Conservation (phyloP, 768 basidiomycete species). For the Boletus sp. region DNA sequence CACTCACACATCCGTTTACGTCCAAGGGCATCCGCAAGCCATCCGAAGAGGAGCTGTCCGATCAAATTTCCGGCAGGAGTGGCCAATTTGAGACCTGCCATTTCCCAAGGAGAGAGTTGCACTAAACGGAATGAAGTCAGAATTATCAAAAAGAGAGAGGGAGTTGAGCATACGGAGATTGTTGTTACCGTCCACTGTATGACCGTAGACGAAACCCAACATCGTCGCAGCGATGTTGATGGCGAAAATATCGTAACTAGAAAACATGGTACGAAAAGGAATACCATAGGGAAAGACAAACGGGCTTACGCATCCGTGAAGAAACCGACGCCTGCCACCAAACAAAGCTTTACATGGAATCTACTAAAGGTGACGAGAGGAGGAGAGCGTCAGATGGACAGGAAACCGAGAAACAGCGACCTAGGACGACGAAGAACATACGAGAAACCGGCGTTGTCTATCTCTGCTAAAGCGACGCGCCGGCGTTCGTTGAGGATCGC, state of each 20-base stretch:
- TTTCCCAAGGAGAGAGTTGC: constrained; percentile 42
- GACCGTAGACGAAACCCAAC: constrained; percentile 73
- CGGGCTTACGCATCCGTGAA: constrained; percentile 72
- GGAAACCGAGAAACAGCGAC: background rate
- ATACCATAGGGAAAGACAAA: background rate
- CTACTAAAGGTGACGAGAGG: constrained; percentile 46
- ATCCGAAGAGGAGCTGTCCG: constrained; percentile 73
- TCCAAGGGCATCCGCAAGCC: constrained; percentile 69
- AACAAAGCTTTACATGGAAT: constrained; percentile 75
- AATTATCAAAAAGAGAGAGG: background rate
- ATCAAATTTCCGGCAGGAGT: constrained; percentile 70
- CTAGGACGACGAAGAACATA: background rate
- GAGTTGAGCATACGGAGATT: background rate
- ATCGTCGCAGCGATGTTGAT: constrained; percentile 80
- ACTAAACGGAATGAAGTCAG: too few relatives aligned
- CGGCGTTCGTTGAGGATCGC: background rate
- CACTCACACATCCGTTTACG: constrained; percentile 73
- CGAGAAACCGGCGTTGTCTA: constrained; percentile 1
- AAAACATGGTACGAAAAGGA: background rate
- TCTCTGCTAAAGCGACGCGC: background rate
- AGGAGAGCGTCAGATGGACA: background rate
- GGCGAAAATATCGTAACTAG: constrained; percentile 73
- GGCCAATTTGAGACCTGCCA: constrained; percentile 71
- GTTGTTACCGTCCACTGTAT: too few relatives aligned
- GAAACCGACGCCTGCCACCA: constrained; percentile 75